Base-by-base conservation (phyloP, 192 early-diverging fungal species). In the Umbelopsis isabellina region DNA sequence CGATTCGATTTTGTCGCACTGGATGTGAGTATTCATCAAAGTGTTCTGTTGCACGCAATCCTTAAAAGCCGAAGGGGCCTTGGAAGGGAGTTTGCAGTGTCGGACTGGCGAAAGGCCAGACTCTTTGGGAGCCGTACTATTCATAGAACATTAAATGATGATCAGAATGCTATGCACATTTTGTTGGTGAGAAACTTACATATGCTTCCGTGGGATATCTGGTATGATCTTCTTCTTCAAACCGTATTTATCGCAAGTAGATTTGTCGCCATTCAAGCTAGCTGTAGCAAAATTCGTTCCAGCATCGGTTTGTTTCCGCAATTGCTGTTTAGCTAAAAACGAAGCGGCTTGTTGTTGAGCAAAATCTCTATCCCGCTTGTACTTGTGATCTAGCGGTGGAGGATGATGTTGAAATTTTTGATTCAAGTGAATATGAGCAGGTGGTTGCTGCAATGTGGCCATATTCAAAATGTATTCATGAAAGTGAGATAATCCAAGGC, bases 391-490 rank as follows among this genome's bases (percentile, higher is more conserved):
- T 12, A 35, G 15, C 37, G 18, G 1, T 13, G 27, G 7, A 35
- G 25, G 55, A 16, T 35, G 55, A 25, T 61, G 55, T 2, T 8
- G 6, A 5, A 61, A 5, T 35, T 30, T 61, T 61, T 33, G 27
- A 33, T 61, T 61, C 3, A 15, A 3, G 37, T 35, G 55, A 18
- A 61, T 35, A 61, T 61, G 21, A 30, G 30, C 11, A 61, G 55
- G 55, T 61, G 27, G 55, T 30, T 61, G 55, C 23, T 61, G 55
- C 55, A 61, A 33, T 11, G 55, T 61, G 12, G 55, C 13, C 55
- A 61, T 61, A 61, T 61, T 61, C 55, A 61, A 35, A 61, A 35
- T 25, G 18, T 61, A 4, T 22, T 61, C 55, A 61, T 61, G 55
- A 35, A 61, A 10, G 25, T 61, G 5, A 35, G 30, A 30, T 11